Evolutionary conservation across 805 yeast species (phyloP), one percentile per base, ranked within the genome.

Genomic region (Teunomyces kruisii): DNA sequence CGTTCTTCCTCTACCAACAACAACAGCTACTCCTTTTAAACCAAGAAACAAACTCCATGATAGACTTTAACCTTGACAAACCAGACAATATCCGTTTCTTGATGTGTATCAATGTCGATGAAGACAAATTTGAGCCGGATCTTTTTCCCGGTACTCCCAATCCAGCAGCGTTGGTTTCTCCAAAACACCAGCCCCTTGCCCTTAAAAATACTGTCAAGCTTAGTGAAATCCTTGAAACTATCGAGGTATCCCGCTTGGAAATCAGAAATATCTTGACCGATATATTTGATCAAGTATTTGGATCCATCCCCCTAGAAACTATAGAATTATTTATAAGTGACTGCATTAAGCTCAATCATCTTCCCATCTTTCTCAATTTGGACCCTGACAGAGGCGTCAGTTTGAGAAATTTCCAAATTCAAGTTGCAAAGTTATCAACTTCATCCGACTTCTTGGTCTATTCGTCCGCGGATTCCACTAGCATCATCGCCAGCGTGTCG

Each of bases 401-500:
- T 3, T 74, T 90, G 44, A 76, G 97, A 50, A 88, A 91, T 58
- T 91, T 90, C 63, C 89, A 87, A 58, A 80, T 86, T 45, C 98
- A 92, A 65, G 86, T 83, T 14, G 77, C 89, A n/a, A 90, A 89
- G 58, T 69, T 84, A 48, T 86, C 94, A 28, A 72, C 80, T 22
- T 72, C 89, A 8, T 76, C 94, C 0, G 95, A 88, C 57, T 78
- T 89, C 41, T 68, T 88, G 5, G 79, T 91, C n/a, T 92, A 90
- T 61, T 58, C 52, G 6, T 27, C 30, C 3, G 14, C 31, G n/a
- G 48, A 37, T 3, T 9, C 55, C 17, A 29, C 47, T 27, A 37
- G 41, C 17, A 13, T 43, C 27, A 9, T 58, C 59, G 43, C 41
- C 36, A 53, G 67, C 7, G 47, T 67, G 27, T 64, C 67, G 1